Percentiles rank a stretch among this genome's conserved stretches.
Conservation (phyloP, 805 yeast genomes). For the Candida caryicola region DNA sequence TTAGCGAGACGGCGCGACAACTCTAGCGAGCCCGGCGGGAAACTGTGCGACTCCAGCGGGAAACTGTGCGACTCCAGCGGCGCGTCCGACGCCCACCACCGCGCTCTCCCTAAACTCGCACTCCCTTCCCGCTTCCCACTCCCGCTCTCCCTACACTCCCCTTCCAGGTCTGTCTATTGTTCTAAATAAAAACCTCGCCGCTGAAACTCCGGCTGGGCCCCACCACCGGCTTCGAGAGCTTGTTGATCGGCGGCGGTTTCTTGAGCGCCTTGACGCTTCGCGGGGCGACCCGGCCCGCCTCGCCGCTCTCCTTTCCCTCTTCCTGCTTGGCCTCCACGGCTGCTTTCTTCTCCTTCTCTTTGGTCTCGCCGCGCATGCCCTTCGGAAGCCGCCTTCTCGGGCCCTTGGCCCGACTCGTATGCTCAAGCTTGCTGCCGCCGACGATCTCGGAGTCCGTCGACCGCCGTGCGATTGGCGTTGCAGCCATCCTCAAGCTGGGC, state of each 20-base stretch:
- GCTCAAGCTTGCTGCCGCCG: constrained; percentile 28
- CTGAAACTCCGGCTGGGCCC: constrained; percentile 26
- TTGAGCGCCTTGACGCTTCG: constrained; percentile 2
- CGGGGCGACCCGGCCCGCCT: background rate
- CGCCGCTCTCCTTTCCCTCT: background rate
- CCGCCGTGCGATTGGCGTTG: background rate
- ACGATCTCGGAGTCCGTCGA: constrained; percentile 11
- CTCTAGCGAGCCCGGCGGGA: too few relatives aligned
- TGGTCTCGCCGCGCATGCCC: constrained; percentile 1
- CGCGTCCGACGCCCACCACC: too few relatives aligned
- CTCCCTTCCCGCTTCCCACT: too few relatives aligned
- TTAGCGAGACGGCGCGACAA: too few relatives aligned
- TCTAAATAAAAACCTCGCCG: constrained; percentile 31
- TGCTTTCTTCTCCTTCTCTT: background rate
- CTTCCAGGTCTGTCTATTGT: too few relatives aligned
- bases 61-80: too few relatives aligned
- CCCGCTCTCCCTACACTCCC: too few relatives aligned
- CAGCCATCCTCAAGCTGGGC: constrained; percentile 20
- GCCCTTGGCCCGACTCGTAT: constrained; percentile 49
- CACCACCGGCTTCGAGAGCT: constrained; percentile 20
- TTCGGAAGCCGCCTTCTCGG: constrained; percentile 51
- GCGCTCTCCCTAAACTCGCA: too few relatives aligned
- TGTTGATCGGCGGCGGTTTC: constrained; percentile 22
- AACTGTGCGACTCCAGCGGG: too few relatives aligned
- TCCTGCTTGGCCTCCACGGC: background rate